Evolutionary conservation across 2,329 filamentous ascomycete genomes (phyloP).

Genomic region (Ceratocystiopsis minuta): DNA sequence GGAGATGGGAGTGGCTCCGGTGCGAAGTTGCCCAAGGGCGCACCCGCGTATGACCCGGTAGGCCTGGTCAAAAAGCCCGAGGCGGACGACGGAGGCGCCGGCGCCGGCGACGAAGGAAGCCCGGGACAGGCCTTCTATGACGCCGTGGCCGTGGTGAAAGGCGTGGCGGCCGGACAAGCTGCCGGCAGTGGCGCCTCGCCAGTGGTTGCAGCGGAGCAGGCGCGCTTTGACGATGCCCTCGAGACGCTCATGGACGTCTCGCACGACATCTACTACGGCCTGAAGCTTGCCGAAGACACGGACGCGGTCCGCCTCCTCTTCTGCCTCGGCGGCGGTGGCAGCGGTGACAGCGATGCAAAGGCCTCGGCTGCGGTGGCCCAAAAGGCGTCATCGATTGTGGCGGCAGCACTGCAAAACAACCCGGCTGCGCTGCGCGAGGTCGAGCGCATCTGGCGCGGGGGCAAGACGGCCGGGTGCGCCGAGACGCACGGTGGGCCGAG

Average conservation of each 20-base stretch:
- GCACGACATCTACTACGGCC: conserved; percentile 52
- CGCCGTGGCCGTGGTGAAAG: conserved; percentile 32
- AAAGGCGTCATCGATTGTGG: conserved; percentile 38
- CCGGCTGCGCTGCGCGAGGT: conserved; percentile 38
- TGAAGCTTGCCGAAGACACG: conserved; percentile 39
- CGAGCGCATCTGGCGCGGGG: conserved; percentile 25
- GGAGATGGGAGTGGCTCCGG: conserved; percentile 8
- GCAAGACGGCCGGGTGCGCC: conserved; percentile 22
- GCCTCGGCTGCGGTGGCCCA: conserved; percentile 18
- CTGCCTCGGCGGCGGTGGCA: conserved; percentile 25
- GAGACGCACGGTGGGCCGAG: neutral
- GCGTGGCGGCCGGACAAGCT: conserved; percentile 9
- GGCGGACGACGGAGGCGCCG: neutral
- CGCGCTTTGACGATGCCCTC: conserved; percentile 30
- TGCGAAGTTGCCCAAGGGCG: conserved; percentile 23
- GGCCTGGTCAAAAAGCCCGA: conserved; percentile 39
- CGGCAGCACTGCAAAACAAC: conserved; percentile 46
- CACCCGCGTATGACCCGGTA: conserved; percentile 37
- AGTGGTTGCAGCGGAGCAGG: conserved; percentile 7
- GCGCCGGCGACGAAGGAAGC: neutral
- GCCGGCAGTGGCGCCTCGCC: neutral
- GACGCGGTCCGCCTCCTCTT: conserved; percentile 36
- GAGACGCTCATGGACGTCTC: conserved; percentile 43
- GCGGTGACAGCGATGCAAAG: conserved; percentile 8
- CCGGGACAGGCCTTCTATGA: conserved; percentile 22